A percentile compares a stretch with the other conserved stretches of the same genome.
phyloP scores from a whole-genome alignment of 2,329 filamentous ascomycete species.

The Ophiostoma australiae region DNA sequence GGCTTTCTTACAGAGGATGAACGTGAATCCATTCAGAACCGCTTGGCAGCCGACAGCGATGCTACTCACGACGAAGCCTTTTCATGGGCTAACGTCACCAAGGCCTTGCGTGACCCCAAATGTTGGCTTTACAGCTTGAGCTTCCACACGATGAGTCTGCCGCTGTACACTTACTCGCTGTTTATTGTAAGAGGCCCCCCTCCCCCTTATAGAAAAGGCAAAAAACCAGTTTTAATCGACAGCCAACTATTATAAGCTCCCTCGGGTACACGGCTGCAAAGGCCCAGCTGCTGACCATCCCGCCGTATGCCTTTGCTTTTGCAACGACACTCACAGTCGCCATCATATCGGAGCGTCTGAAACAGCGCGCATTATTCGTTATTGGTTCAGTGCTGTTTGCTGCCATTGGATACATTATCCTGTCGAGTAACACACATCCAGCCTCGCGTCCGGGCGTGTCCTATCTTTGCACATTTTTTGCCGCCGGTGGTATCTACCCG shows the following conservation, averaged over 20 bases:
- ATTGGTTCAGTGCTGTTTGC: neutral
- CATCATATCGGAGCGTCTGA: neutral
- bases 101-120: neutral
- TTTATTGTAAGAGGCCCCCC: neutral
- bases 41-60: neutral
- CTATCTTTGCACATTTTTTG: neutral
- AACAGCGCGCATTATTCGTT: conserved; percentile 5
- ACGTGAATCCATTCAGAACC: neutral
- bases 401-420: neutral
- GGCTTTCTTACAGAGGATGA: neutral
- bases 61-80: neutral
- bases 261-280: neutral
- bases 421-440: neutral
- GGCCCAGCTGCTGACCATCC: conserved; percentile 2
- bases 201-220: neutral
- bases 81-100: neutral
- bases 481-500: neutral
- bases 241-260: neutral
- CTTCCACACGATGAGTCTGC: neutral
- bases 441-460: neutral
- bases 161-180: neutral
- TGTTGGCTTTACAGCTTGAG: neutral
- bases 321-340: neutral
- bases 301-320: neutral
- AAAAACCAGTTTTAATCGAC: neutral